Evolutionary conservation across 768 basidiomycete genomes (phyloP), one percentile per base, ranked within the genome.

Genomic region (Boletus insuetus): DNA sequence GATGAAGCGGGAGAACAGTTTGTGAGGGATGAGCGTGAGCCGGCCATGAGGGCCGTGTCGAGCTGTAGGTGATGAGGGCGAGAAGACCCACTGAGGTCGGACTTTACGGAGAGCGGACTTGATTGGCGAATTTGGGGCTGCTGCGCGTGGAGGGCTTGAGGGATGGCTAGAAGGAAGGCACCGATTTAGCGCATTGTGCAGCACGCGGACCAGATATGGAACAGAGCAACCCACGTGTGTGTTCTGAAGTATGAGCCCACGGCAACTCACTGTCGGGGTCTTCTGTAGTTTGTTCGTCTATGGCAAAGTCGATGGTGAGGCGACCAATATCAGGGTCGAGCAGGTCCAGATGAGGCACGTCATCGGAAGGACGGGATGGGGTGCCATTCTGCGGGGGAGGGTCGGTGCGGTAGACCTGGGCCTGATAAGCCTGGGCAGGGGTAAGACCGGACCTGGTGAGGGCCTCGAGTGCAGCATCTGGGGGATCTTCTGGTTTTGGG

Each of bases 341-440:
- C 19, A 78, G 62, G 51, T 70, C 72, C 9, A 79, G 67, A 52
- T 67, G 67, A n/a, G 78, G 78, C 35, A 75, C 60, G 20, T 70
- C 66, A 39, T 61, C 60, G 48, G 61, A 49, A 43, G 66, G 51
- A 53, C 52, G 58, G 56, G 66, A 53, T 12, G 67, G 55, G 14
- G 49, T 44, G 55, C 71, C 72, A 46, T 75, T 71, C 57, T 52
- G 72, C 53, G 62, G 52, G 61, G 71, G 63, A 40, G 78, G 73
- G 53, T 69, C 76, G 63, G 77, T 82, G 54, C 71, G 72, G 63
- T 84, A 84, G 44, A 89, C 79, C 68, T 91, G 87, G 9, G 85
- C 83, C 64, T 90, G 91, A 73, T 91, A 91, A 35, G 87, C 85
- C 68, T 92, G 90, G 11, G 88, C 86, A 42, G 87, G 83, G 4